Conservation (phyloP, 1,139 yeast species). For the Hanseniaspora gamundiae region DNA sequence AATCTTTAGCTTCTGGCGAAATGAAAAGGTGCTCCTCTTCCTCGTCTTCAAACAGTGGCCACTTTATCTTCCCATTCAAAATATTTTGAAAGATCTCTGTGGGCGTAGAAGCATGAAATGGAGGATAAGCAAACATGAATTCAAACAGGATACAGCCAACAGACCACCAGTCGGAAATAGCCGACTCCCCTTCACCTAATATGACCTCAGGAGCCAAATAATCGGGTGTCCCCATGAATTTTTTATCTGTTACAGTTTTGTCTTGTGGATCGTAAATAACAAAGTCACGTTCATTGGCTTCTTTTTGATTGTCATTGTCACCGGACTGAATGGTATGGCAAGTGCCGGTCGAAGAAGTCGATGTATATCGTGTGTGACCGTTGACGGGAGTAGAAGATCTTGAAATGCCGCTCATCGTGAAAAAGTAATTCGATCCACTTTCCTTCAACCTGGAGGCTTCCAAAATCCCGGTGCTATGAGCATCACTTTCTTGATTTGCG, state of each 20-base stretch:
- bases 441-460: constrained; percentile 24
- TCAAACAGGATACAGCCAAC: constrained; percentile 92
- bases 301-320: background rate
- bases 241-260: constrained; percentile 32
- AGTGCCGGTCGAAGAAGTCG: background rate
- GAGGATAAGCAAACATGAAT: constrained; percentile 86
- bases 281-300: constrained; percentile 20
- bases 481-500: constrained; percentile 9
- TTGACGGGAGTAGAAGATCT: constrained; percentile 4
- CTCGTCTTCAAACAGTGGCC: constrained; percentile 58
- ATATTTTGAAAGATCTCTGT: constrained; percentile 76
- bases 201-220: constrained; percentile 96
- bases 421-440: constrained; percentile 23
- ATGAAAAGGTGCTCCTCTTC: constrained; percentile 44
- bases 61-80: constrained; percentile 56
- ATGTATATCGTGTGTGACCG: too few relatives aligned
- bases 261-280: constrained; percentile 65
- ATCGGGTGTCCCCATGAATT: constrained; percentile 95
- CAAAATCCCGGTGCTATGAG: constrained; percentile 29
- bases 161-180: constrained; percentile 97
- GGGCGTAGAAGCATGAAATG: constrained; percentile 79
- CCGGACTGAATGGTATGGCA: background rate
- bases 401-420: constrained; percentile 15
- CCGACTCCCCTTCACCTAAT: constrained; percentile 73
- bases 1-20: constrained; percentile 59